These are phyloP conservation scores for Boletellus deceptivus DNA, from an alignment of 1,284 basidiomycete genomes.

Conservation along the genomic window DNA sequence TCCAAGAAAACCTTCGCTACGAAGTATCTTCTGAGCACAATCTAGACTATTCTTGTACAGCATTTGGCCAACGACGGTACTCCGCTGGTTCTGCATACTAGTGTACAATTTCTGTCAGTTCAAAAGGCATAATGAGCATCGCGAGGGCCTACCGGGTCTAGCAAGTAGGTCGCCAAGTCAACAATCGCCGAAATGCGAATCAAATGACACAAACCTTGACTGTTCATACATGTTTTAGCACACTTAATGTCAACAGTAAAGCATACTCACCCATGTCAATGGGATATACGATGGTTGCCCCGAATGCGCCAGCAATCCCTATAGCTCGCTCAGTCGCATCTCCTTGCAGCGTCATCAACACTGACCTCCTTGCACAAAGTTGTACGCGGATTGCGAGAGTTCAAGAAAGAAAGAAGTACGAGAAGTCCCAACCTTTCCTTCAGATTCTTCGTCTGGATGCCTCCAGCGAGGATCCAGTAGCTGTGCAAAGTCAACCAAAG, in stretches of 20 bases:
- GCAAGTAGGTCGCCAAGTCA: slow-evolving; percentile 10
- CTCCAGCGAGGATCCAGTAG: slow-evolving; percentile 85
- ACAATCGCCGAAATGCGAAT: slow-evolving; percentile 1
- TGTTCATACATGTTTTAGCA: slow-evolving; percentile 30
- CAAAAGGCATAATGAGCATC: neutral
- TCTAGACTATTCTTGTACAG: slow-evolving; percentile 94
- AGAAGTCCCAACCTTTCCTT: slow-evolving; percentile 32
- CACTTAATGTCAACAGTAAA: slow-evolving; percentile 1
- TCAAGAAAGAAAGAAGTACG: slow-evolving; percentile 46
- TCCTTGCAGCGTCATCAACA: neutral
- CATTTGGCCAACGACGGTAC: slow-evolving; percentile 90
- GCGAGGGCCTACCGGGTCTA: slow-evolving; percentile 59
- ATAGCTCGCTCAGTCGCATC: slow-evolving; percentile 7
- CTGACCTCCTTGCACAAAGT: slow-evolving; percentile 85
- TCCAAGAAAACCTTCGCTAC: slow-evolving; percentile 91
- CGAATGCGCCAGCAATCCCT: slow-evolving; percentile 89
- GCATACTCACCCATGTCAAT: slow-evolving; percentile 81
- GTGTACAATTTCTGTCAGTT: slow-evolving; percentile 1
- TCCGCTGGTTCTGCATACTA: slow-evolving; percentile 97
- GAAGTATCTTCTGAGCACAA: slow-evolving; percentile 91
- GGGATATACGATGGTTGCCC: slow-evolving; percentile 91
- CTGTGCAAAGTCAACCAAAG: slow-evolving; percentile 85
- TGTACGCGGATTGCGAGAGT: slow-evolving; percentile 72
- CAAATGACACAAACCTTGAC: slow-evolving; percentile 59
- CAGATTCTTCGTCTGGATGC: slow-evolving; percentile 56